These are phyloP conservation scores for Brassica rapa DNA, from an alignment of 345 rosid species.

Conservation along the genomic window DNA sequence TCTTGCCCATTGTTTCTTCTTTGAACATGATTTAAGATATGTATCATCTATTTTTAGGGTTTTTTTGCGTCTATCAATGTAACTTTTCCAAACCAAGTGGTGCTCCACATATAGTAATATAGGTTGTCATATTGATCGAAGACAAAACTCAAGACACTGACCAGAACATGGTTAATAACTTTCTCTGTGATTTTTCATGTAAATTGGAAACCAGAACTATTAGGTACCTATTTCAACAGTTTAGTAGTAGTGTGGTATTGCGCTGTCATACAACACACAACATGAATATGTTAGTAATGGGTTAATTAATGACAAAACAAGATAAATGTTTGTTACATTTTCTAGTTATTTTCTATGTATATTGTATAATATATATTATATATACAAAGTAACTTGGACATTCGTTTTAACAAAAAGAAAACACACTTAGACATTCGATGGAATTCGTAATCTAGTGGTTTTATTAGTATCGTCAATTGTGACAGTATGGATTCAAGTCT, in stretches of 20 bases:
- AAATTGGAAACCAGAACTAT: constrained; percentile 14
- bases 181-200: constrained; percentile 21
- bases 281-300: constrained; percentile 1
- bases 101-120: constrained; percentile 36
- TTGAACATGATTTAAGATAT: constrained; percentile 29
- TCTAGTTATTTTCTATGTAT: neutral
- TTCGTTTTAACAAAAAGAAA: neutral
- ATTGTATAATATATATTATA: too few relatives aligned
- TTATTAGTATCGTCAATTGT: neutral
- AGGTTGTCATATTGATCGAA: constrained; percentile 35
- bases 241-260: neutral
- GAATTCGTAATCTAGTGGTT: neutral
- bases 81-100: constrained; percentile 37
- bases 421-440: neutral
- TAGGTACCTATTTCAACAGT: constrained; percentile 2
- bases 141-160: constrained; percentile 33
- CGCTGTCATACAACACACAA: constrained; percentile 16
- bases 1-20: constrained; percentile 38
- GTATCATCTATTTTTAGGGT: constrained; percentile 23
- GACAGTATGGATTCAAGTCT: neutral
- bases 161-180: constrained; percentile 22
- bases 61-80: constrained; percentile 3
- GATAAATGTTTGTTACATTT: neutral
- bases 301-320: neutral
- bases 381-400: neutral